phyloP scores from a whole-genome alignment of 257 asterid genomes.

The Forsythia viridissima region DNA sequence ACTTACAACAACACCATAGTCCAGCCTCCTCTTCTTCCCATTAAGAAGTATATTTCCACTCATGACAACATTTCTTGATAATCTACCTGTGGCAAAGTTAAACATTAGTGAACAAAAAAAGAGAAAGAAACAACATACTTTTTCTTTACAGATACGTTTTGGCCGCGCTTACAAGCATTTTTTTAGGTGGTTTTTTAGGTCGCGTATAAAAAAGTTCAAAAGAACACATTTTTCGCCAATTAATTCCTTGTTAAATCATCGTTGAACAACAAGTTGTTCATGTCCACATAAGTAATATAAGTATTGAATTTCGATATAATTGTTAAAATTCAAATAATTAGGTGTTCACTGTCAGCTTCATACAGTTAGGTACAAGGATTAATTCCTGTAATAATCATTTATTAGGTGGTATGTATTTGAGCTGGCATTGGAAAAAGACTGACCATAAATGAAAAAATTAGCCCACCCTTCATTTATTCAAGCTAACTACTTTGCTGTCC shows the following conservation, averaged over 20 bases:
- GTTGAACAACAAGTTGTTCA: not conserved
- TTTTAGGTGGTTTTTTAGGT: no score
- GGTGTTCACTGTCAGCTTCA: not conserved
- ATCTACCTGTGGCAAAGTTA: constrained; percentile 60
- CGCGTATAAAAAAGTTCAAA: no score
- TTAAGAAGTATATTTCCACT: constrained; percentile 83
- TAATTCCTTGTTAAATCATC: not conserved
- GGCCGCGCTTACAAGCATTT: no score
- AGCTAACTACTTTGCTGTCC: constrained; percentile 20
- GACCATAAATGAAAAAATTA: not conserved
- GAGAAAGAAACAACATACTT: not conserved
- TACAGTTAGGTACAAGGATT: not conserved
- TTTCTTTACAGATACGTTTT: no score
- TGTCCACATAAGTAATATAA: no score
- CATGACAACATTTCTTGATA: constrained; percentile 83
- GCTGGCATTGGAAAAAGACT: constrained; percentile 2
- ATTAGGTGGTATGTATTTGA: not conserved
- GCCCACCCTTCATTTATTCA: constrained; percentile 5
- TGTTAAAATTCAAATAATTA: not conserved
- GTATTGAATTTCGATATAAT: not conserved
- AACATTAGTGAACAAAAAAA: not conserved
- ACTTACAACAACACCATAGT: constrained; percentile 87
- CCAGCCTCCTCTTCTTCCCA: constrained; percentile 76
- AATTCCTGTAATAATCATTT: not conserved
- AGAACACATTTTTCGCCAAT: no score